A percentile compares a stretch with the other conserved stretches of the same genome.
Evolutionary conservation across 106 monocot genomes (phyloP).

Genomic region (Xerophyta viscosa): DNA sequence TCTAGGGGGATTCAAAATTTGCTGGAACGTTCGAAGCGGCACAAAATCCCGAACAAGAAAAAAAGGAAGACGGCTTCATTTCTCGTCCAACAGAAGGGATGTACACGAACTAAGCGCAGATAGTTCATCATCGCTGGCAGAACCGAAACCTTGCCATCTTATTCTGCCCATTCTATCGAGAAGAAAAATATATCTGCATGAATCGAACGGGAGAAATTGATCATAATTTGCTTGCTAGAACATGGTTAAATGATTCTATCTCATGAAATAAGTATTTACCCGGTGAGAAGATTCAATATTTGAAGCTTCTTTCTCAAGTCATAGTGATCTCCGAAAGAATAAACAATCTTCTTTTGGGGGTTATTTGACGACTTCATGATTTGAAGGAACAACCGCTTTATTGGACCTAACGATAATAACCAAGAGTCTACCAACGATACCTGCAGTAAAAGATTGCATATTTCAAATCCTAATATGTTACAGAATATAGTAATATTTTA

Average conservation of each 20-base stretch:
- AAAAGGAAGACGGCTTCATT: conserved; percentile 12
- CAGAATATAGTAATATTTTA: too few species aligned
- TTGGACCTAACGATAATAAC: conserved; percentile 55
- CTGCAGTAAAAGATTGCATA: conserved; percentile 36
- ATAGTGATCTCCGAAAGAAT: conserved; percentile 94
- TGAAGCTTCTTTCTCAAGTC: conserved; percentile 75
- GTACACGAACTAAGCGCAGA: conserved; percentile 60
- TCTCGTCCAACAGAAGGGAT: conserved; percentile 51
- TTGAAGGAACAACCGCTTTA: conserved; percentile 51
- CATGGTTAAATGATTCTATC: too few species aligned
- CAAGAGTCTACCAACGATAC: conserved; percentile 84
- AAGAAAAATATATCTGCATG: conserved; percentile 75
- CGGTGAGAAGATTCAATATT: conserved; percentile 87
- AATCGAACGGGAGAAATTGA: conserved; percentile 1
- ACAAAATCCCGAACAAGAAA: neutral
- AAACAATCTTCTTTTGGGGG: conserved; percentile 47
- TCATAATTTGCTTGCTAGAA: neutral
- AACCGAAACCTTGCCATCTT: conserved; percentile 96
- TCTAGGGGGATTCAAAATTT: neutral
- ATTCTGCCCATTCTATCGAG: conserved; percentile 72
- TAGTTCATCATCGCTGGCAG: conserved; percentile 69
- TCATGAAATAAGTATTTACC: conserved; percentile 25
- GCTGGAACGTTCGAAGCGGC: neutral
- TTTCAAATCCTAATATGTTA: too few species aligned
- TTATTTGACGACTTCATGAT: conserved; percentile 60